Evolutionary conservation across 1,139 yeast species (phyloP).

Genomic region (Debaryomyces sp.): DNA sequence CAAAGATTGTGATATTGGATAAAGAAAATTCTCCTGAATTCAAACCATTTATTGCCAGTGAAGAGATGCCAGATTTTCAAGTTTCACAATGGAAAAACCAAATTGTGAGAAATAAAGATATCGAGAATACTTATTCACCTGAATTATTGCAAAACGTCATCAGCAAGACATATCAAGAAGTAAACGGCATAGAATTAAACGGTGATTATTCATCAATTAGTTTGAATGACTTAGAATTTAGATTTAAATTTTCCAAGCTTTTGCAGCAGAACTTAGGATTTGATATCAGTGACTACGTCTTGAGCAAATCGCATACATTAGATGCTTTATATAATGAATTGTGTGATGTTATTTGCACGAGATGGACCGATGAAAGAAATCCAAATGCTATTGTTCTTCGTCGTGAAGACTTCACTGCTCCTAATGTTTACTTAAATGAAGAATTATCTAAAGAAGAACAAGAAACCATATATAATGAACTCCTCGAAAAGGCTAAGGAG

Average conservation of each 20-base stretch:
- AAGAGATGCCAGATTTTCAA: conserved; percentile 39
- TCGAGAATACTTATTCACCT: conserved; percentile 32
- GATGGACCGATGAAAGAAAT: conserved; percentile 62
- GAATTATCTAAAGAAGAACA: conserved; percentile 37
- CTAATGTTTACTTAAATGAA: conserved; percentile 55
- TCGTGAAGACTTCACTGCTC: conserved; percentile 40
- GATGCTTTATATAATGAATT: conserved; percentile 49
- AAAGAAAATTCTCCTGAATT: conserved; percentile 38
- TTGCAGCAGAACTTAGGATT: conserved; percentile 65
- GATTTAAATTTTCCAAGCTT: conserved; percentile 61
- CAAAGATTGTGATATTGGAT: conserved; percentile 41
- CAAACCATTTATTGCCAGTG: conserved; percentile 27
- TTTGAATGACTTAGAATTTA: conserved; percentile 51
- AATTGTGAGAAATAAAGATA: conserved; percentile 25
- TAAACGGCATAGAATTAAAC: conserved; percentile 20
- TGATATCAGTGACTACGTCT: conserved; percentile 63
- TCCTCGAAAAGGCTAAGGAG: conserved; percentile 36
- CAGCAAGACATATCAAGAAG: conserved; percentile 26
- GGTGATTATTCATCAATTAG: conserved; percentile 20
- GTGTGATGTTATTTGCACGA: conserved; percentile 45
- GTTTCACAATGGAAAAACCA: conserved; percentile 40
- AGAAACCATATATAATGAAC: conserved; percentile 28
- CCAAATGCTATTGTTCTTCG: conserved; percentile 67
- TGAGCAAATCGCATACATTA: conserved; percentile 55
- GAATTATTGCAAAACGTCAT: conserved; percentile 29